A percentile compares a stretch with the other conserved stretches of the same genome.
Evolutionary conservation across 2,329 filamentous ascomycete species (phyloP).

Genomic region (Cladosporium oxysporum): DNA sequence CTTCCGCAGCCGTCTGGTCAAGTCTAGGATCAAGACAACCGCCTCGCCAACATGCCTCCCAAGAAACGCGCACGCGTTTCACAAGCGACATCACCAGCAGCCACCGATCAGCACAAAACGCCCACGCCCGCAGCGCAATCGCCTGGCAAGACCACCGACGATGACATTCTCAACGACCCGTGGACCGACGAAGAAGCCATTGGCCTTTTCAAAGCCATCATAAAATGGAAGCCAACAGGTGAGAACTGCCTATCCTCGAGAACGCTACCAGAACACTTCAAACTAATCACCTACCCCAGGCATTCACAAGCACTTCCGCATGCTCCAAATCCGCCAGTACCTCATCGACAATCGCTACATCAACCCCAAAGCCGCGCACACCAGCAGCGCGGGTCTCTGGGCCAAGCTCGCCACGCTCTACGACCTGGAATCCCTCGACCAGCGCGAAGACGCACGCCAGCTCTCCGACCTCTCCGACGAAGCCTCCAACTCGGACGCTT

Average conservation of each 20-base stretch:
- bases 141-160: slow-evolving; percentile 44
- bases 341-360: slow-evolving; percentile 39
- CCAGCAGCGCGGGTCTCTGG: slow-evolving; percentile 89
- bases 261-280: not conserved
- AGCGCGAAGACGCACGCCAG: slow-evolving; percentile 67
- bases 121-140: slow-evolving; percentile 36
- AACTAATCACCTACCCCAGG: slow-evolving; percentile 45
- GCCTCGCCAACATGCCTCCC: slow-evolving; percentile 62
- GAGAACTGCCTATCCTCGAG: not conserved
- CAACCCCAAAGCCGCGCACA: slow-evolving; percentile 58
- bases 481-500: slow-evolving; percentile 17
- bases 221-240: slow-evolving; percentile 91
- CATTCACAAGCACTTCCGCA: slow-evolving; percentile 91
- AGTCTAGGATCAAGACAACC: not conserved
- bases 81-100: slow-evolving; percentile 58
- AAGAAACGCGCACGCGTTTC: slow-evolving; percentile 65
- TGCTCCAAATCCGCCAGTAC: slow-evolving; percentile 68
- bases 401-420: slow-evolving; percentile 80
- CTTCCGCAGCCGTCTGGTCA: not conserved
- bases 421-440: slow-evolving; percentile 81
- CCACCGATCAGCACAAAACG: slow-evolving; percentile 44
- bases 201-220: slow-evolving; percentile 87
- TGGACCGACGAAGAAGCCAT: slow-evolving; percentile 98
- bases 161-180: slow-evolving; percentile 62
- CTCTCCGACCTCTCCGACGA: slow-evolving; percentile 43